Percentiles rank a stretch among this genome's conserved stretches.
Evolutionary conservation across 768 basidiomycete species (phyloP).

Genomic region (Punctularia strigosozonata): DNA sequence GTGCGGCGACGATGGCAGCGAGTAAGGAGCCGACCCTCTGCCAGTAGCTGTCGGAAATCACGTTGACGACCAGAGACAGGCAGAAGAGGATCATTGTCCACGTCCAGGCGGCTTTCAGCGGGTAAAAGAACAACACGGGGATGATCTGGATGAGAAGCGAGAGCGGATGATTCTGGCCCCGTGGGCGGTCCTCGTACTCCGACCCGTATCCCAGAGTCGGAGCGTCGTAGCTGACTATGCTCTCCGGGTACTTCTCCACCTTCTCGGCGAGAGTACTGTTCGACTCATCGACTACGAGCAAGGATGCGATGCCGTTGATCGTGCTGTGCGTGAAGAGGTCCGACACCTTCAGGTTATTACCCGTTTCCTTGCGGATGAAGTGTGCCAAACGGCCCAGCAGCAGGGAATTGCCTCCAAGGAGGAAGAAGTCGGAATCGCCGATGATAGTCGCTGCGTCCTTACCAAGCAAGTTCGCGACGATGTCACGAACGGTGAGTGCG

Average conservation of each 20-base stretch:
- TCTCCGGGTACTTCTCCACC: slow-evolving; percentile 3
- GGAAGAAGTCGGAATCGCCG: slow-evolving; percentile 28
- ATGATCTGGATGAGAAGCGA: slow-evolving; percentile 28
- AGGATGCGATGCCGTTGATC: slow-evolving; percentile 26
- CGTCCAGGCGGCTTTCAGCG: slow-evolving; percentile 29
- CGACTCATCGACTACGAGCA: too few species aligned
- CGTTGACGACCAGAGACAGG: slow-evolving; percentile 22
- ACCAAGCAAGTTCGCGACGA: slow-evolving; percentile 22
- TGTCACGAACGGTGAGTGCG: slow-evolving; percentile 23
- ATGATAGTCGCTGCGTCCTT: slow-evolving; percentile 19
- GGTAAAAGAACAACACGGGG: slow-evolving; percentile 32
- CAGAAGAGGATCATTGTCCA: slow-evolving; percentile 30
- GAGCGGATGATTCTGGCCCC: slow-evolving; percentile 25
- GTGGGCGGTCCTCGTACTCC: slow-evolving; percentile 14
- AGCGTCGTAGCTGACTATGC: background rate
- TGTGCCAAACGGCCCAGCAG: slow-evolving; percentile 33
- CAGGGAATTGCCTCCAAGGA: slow-evolving; percentile 31
- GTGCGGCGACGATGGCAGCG: slow-evolving; percentile 21
- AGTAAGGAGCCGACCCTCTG: slow-evolving; percentile 22
- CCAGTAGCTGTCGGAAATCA: slow-evolving; percentile 20
- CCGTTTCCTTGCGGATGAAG: slow-evolving; percentile 26
- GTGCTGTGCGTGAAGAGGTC: slow-evolving; percentile 31
- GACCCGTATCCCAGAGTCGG: slow-evolving; percentile 15
- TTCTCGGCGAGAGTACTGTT: too few species aligned
- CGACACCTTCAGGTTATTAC: slow-evolving; percentile 24